phyloP scores from a whole-genome alignment of 176 grass and related monocot genomes.

The Phoenix roebelenii region DNA sequence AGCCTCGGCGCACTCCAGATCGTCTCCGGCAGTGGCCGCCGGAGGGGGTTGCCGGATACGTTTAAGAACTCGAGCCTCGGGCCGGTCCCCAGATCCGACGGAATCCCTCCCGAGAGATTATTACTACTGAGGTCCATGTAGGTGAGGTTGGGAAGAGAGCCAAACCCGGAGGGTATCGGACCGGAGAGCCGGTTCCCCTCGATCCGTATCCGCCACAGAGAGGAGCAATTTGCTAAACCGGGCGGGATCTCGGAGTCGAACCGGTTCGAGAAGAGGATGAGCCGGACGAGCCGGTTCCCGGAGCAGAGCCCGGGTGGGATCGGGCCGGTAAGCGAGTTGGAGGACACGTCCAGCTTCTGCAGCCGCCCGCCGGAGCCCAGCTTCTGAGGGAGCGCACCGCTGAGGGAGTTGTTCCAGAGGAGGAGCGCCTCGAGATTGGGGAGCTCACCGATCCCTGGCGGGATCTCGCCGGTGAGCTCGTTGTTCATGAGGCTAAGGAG shows the following conservation, averaged over 20 bases:
- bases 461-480: constrained; percentile 50
- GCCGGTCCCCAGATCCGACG: constrained; percentile 33
- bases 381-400: constrained; percentile 38
- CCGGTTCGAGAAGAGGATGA: constrained; percentile 81
- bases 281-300: constrained; percentile 42
- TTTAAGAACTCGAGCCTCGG: constrained; percentile 69
- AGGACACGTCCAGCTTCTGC: constrained; percentile 67
- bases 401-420: constrained; percentile 94
- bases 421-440: constrained; percentile 60
- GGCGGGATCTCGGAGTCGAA: constrained; percentile 60
- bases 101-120: constrained; percentile 43
- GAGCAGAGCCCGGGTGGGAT: constrained; percentile 50
- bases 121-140: constrained; percentile 85
- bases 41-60: constrained; percentile 59
- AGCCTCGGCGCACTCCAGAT: constrained; percentile 49
- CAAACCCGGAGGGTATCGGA: constrained; percentile 54
- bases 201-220: constrained; percentile 67
- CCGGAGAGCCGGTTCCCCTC: constrained; percentile 54
- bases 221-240: constrained; percentile 52
- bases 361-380: constrained; percentile 42
- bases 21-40: constrained; percentile 27
- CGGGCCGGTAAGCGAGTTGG: constrained; percentile 53
- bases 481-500: constrained; percentile 79
- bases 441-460: constrained; percentile 37
- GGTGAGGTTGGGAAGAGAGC: constrained; percentile 55